Percentiles rank a stretch among this genome's conserved stretches.
These are phyloP conservation scores for Neostapfia colusana DNA, from an alignment of 176 grass and related monocot genomes.

Conservation along the genomic window DNA sequence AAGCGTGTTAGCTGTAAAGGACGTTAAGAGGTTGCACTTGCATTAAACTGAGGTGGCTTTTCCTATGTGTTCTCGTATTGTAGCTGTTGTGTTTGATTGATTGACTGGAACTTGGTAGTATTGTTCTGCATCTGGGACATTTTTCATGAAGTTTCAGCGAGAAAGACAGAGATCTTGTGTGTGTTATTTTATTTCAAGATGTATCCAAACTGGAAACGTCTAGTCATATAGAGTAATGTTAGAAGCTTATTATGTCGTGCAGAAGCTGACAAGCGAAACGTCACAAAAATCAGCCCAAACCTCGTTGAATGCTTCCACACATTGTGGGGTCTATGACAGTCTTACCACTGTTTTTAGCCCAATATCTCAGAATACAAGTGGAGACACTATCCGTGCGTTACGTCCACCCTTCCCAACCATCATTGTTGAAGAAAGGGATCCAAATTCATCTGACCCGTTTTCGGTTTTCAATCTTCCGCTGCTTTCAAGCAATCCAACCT, in stretches of 20 bases:
- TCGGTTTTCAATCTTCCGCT: background rate
- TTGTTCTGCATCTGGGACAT: background rate
- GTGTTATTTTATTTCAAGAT: background rate
- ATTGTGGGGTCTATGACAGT: no score
- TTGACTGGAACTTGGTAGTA: background rate
- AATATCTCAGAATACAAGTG: no score
- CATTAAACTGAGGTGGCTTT: background rate
- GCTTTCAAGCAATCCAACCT: background rate
- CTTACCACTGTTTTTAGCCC: no score
- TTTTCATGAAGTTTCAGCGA: background rate
- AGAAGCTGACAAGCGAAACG: background rate
- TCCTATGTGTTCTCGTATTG: background rate
- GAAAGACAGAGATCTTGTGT: background rate
- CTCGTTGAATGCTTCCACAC: no score
- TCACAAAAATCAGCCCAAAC: background rate
- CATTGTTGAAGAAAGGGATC: no score
- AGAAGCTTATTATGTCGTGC: background rate
- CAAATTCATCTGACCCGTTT: background rate
- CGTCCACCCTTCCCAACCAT: no score
- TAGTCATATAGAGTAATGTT: background rate
- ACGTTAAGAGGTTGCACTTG: background rate
- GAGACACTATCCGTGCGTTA: no score
- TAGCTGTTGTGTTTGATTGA: background rate
- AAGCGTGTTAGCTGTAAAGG: background rate
- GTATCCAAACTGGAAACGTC: background rate